Evolutionary conservation across 1,284 basidiomycete genomes (phyloP).

Genomic region (Naganishia sp.): DNA sequence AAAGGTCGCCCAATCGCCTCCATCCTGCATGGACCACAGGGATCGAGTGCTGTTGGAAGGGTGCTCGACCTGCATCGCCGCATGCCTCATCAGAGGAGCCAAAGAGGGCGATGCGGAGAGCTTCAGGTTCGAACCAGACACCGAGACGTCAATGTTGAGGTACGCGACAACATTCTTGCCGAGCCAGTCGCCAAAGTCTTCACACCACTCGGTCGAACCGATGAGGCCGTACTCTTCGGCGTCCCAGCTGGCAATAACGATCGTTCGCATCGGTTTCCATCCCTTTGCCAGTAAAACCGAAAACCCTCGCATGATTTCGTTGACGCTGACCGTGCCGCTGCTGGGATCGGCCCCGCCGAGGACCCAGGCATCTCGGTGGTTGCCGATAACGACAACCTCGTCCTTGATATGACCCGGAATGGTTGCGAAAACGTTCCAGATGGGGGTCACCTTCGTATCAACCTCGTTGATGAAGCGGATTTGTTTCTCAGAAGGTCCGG

Average conservation of each 20-base stretch:
- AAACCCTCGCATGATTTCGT: constrained; percentile 80
- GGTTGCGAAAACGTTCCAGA: constrained; percentile 72
- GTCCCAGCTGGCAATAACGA: constrained; percentile 90
- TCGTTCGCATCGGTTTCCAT: constrained; percentile 86
- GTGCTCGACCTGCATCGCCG: constrained; percentile 69
- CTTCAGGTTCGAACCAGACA: constrained; percentile 66
- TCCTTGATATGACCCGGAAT: constrained; percentile 86
- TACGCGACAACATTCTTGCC: constrained; percentile 76
- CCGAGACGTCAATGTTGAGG: constrained; percentile 74
- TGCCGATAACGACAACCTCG: constrained; percentile 81
- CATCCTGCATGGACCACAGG: constrained; percentile 51
- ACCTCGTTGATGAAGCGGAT: constrained; percentile 60
- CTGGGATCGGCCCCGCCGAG: constrained; percentile 77
- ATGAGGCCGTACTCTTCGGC: constrained; percentile 87
- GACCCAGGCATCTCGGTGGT: constrained; percentile 78
- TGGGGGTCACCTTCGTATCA: constrained; percentile 67
- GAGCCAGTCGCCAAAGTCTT: constrained; percentile 84
- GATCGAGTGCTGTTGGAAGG: constrained; percentile 46
- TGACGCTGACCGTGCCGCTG: constrained; percentile 81
- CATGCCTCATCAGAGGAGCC: constrained; percentile 67
- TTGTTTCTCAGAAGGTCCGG: constrained; percentile 56
- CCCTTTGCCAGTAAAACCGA: constrained; percentile 70
- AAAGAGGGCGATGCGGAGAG: constrained; percentile 62
- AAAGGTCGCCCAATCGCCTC: constrained; percentile 42
- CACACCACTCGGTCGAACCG: constrained; percentile 84